Percentiles rank a stretch among this genome's conserved stretches.
These are phyloP conservation scores for Beta vulgaris DNA, from an alignment of 148 eudicot species.

Conservation along the genomic window DNA sequence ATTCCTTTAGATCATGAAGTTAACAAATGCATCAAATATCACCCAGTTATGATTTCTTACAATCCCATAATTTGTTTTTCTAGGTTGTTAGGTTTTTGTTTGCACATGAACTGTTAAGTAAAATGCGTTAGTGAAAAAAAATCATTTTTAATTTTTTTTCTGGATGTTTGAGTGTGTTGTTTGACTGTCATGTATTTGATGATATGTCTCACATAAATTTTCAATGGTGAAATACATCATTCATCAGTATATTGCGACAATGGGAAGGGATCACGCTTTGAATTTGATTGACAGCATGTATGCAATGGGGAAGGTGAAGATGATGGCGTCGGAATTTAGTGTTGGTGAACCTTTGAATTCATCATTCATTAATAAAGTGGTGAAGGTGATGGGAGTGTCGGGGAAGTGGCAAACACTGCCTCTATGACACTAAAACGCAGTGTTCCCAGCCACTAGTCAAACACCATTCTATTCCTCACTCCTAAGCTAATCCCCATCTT, in stretches of 20 bases:
- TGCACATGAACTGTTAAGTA: slow-evolving; percentile 5
- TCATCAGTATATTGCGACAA: slow-evolving; percentile 89
- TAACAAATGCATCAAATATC: slow-evolving; percentile 47
- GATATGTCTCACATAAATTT: slow-evolving; percentile 49
- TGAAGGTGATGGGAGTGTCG: slow-evolving; percentile 58
- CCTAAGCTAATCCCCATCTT: too few species aligned
- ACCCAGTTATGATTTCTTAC: slow-evolving; percentile 59
- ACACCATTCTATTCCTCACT: too few species aligned
- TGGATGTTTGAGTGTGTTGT: background rate
- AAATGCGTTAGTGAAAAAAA: slow-evolving; percentile 3
- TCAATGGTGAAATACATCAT: slow-evolving; percentile 93
- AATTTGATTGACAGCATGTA: slow-evolving; percentile 78
- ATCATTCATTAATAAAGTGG: slow-evolving; percentile 32
- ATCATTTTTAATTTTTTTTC: background rate
- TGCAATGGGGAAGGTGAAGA: slow-evolving; percentile 89
- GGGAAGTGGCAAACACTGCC: too few species aligned
- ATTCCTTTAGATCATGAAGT: slow-evolving; percentile 33
- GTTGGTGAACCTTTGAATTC: slow-evolving; percentile 56
- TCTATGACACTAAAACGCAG: too few species aligned
- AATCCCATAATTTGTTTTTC: background rate
- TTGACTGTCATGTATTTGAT: slow-evolving; percentile 11
- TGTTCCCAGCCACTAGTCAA: too few species aligned
- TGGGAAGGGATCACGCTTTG: slow-evolving; percentile 79
- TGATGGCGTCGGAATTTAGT: slow-evolving; percentile 68
- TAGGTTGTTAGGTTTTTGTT: background rate